Evolutionary conservation across 1,139 yeast genomes (phyloP), one percentile per base, ranked within the genome.

Genomic region (Scheffersomyces parashehatae): DNA sequence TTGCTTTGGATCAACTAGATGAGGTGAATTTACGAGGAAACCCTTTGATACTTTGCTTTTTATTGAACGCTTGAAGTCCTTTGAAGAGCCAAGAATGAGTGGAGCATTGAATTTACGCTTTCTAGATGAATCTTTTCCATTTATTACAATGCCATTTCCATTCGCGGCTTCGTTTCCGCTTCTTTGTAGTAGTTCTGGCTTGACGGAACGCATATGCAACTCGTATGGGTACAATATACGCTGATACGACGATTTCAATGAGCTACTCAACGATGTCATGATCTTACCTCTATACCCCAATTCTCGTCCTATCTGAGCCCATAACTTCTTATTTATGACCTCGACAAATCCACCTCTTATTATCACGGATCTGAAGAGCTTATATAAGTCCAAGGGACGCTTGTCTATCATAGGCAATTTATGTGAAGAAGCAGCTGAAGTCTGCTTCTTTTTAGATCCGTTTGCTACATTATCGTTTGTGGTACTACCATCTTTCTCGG

Each of bases 271-370:
- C 16, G 90, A 83, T 24, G 88, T 83, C 79, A 83, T 81, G 37
- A 81, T 79, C 51, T 81, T 75, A 3, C 87, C 89, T 29, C 81
- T 76, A 58, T 83, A 85, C 0, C 95, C 95, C 42, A 88, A 67
- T 52, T 86, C 95, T 41, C 90, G 70, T 11, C 93, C 93, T 15
- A 83, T 74, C 54, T 77, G 82, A 0, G 83, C 82, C 87, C 88
- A 83, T 35, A 77, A 60, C 48, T 81, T 80, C 44, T 73, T 74
- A 40, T 69, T 63, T 39, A 82, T 75, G n/a, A 83, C 86, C 26
- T 65, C 67, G 16, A 70, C 66, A 58, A 70, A 82, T 0, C 88
- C 88, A 15, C 88, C 88, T 51, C 81, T 64, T n/a, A 75, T 54
- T 13, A 69, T 60, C 2, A 83, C 88, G 11, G 78, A 71, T 32